These are phyloP conservation scores for Saccharomyces hybrid DNA, from an alignment of 1,139 yeast species.

Conservation along the genomic window DNA sequence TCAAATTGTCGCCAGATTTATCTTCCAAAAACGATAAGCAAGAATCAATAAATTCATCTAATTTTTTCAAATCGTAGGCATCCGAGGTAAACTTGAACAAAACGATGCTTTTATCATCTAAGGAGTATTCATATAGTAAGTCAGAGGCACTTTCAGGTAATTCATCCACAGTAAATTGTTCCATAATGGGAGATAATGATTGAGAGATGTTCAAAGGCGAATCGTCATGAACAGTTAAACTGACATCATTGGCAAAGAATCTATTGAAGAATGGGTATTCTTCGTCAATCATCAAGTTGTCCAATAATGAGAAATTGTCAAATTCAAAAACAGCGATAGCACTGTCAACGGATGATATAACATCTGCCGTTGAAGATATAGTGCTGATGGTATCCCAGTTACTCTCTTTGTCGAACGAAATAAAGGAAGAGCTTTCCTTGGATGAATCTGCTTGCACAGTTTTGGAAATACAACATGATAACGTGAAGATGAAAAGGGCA, in stretches of 20 bases:
- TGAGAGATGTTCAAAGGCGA: not conserved
- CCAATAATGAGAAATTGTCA: slow-evolving; percentile 14
- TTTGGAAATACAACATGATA: not conserved
- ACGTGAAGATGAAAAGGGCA: not conserved
- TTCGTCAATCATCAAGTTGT: slow-evolving; percentile 7
- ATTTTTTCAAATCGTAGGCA: slow-evolving; percentile 15
- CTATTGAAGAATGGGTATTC: slow-evolving; percentile 15
- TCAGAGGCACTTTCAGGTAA: slow-evolving; percentile 17
- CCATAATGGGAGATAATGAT: not conserved
- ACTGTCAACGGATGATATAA: slow-evolving; percentile 4
- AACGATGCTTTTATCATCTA: slow-evolving; percentile 14
- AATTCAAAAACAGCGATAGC: slow-evolving; percentile 20
- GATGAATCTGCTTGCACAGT: not conserved
- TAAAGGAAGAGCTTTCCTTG: not conserved
- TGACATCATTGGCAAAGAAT: slow-evolving; percentile 13
- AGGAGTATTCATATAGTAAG: slow-evolving; percentile 13
- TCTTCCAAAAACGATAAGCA: slow-evolving; percentile 19
- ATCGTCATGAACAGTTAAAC: slow-evolving; percentile 12
- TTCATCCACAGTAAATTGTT: slow-evolving; percentile 10
- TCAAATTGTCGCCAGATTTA: slow-evolving; percentile 12
- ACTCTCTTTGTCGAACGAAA: not conserved
- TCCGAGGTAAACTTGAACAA: slow-evolving; percentile 19
- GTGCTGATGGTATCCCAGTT: not conserved
- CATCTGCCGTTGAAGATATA: not conserved
- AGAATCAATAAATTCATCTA: slow-evolving; percentile 24